phyloP scores from a whole-genome alignment of 2,329 filamentous ascomycete species.

The Hymenoscyphus salicellus region DNA sequence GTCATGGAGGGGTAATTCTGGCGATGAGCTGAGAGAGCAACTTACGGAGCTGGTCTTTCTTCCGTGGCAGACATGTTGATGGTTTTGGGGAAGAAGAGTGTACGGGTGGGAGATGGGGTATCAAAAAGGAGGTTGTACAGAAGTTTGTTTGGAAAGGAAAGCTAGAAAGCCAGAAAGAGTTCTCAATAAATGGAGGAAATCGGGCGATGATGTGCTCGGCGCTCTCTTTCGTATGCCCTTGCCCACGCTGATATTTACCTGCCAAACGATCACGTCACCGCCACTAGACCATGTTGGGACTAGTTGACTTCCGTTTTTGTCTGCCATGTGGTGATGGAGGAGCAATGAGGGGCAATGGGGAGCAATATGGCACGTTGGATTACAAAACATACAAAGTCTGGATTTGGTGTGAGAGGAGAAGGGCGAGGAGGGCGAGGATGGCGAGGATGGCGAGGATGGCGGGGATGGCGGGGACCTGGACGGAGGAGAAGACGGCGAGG shows the following conservation, averaged over 20 bases:
- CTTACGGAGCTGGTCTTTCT: constrained; percentile 22
- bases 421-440: neutral
- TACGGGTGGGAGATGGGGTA: neutral
- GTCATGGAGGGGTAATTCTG: constrained; percentile 5
- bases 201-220: neutral
- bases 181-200: neutral
- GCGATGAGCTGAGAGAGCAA: neutral
- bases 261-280: neutral
- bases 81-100: neutral
- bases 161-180: neutral
- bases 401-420: too few relatives aligned
- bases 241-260: neutral
- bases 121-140: neutral
- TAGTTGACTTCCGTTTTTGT: neutral
- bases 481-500: neutral
- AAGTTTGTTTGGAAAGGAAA: neutral
- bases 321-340: neutral
- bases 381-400: neutral
- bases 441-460: too few relatives aligned
- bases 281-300: neutral
- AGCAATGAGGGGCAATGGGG: neutral
- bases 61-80: neutral
- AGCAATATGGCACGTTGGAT: neutral
- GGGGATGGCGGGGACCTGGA: neutral
- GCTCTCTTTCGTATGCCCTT: neutral